Evolutionary conservation across 1,284 basidiomycete species (phyloP).

Genomic region (Afroboletus lepidellus): DNA sequence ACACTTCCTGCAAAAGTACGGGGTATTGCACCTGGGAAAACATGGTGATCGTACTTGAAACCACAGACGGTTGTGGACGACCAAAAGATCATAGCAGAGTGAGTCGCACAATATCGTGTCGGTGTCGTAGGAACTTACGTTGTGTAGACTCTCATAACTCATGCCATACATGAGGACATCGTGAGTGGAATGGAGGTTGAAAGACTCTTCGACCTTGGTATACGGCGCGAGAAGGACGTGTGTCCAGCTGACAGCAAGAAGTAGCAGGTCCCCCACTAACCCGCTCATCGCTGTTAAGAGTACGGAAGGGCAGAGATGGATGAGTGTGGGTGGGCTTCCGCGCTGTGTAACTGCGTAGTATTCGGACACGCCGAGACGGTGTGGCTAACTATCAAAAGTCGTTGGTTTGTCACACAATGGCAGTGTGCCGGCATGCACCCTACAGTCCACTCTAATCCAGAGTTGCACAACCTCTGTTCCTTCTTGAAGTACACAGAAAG

Average conservation of each 20-base stretch:
- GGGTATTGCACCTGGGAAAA: constrained; percentile 88
- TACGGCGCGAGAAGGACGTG: constrained; percentile 83
- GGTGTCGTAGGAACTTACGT: constrained; percentile 42
- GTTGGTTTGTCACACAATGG: too few species aligned
- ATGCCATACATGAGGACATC: constrained; percentile 84
- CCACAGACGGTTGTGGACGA: neutral
- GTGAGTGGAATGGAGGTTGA: constrained; percentile 90
- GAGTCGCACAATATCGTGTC: constrained; percentile 3
- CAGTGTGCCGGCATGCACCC: too few species aligned
- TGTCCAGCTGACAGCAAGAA: constrained; percentile 55
- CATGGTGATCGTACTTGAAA: constrained; percentile 82
- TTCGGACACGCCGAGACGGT: too few species aligned
- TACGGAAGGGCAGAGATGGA: neutral
- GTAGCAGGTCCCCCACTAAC: constrained; percentile 48
- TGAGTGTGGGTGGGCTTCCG: neutral
- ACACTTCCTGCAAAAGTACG: constrained; percentile 82
- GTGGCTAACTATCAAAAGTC: too few species aligned
- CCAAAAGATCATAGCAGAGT: constrained; percentile 1
- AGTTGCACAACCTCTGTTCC: constrained; percentile 58
- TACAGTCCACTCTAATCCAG: neutral
- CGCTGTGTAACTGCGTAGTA: too few species aligned
- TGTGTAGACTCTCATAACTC: constrained; percentile 39
- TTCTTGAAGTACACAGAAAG: constrained; percentile 56
- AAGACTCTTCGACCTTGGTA: constrained; percentile 97
- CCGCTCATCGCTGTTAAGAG: constrained; percentile 14